phyloP scores from a whole-genome alignment of 345 rosid species.

The Eucalyptus leucophloia region DNA sequence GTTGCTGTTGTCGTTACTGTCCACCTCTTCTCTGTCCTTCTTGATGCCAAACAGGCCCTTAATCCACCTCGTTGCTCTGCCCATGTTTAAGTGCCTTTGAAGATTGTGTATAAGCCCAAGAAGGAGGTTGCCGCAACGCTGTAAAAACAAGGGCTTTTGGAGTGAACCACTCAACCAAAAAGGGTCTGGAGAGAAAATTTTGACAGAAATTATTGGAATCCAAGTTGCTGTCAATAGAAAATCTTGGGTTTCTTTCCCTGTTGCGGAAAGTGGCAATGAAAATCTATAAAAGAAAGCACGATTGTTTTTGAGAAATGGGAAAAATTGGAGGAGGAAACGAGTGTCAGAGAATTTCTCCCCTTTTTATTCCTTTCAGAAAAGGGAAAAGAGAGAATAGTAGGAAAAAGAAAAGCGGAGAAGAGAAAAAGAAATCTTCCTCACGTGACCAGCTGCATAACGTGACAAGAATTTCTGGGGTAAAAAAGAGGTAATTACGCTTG shows the following conservation, averaged over 20 bases:
- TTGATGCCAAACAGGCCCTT: conserved; percentile 68
- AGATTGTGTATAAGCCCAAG: neutral
- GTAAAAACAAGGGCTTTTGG: neutral
- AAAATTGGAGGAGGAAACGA: neutral
- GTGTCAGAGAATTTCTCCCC: neutral
- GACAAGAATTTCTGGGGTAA: neutral
- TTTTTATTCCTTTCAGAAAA: neutral
- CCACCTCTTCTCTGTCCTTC: conserved; percentile 12
- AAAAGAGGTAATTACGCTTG: neutral
- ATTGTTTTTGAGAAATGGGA: neutral
- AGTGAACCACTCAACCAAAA: neutral
- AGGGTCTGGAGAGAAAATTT: neutral
- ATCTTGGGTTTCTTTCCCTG: neutral
- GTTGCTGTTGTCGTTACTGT: conserved; percentile 10
- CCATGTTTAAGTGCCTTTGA: conserved; percentile 16
- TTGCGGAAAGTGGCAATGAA: conserved; percentile 6
- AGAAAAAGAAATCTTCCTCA: neutral
- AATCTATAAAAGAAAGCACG: neutral
- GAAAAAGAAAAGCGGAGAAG: neutral
- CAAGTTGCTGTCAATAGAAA: neutral
- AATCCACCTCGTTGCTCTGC: conserved; percentile 72
- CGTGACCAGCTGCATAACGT: conserved; percentile 4
- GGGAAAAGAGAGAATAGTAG: neutral
- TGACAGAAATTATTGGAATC: neutral
- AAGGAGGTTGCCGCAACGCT: neutral